Base-by-base conservation (phyloP, 2,329 filamentous ascomycete genomes). In the Ceratocystis cacaofunesta region DNA sequence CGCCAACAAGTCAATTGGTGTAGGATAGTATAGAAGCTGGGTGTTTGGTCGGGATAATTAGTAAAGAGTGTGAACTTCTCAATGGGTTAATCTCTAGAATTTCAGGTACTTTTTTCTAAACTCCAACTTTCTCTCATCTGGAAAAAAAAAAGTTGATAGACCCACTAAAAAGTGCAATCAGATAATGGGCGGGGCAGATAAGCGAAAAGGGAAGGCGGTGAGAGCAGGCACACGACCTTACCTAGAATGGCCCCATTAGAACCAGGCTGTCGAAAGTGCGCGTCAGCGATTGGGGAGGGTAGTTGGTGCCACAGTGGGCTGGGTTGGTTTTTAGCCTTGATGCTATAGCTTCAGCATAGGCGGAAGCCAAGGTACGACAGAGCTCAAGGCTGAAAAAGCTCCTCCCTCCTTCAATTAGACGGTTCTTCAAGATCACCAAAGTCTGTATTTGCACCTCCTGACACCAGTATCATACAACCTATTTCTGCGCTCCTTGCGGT, bases 181-280 rank as follows among this genome's bases (percentile, higher is more conserved):
- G 60, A 58, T 61, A 60, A 62, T 65, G 62, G 63, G 68, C 66
- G 68, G 68, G 67, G 68, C 68, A 63, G 30, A 64, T 62, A 65
- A 64, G 22, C 48, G 28, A 10, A 55, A 62, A 30, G 41, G 50
- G 22, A 30, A 68, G 67, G 74, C 74, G 75, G 75, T 76, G 68
- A 69, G 36, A 25, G 43, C 46, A 32, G 74, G 74, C 73, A 75
- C 73, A 74, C 69, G 72, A 61, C 32, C 25, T 60, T 25, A 2
- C 46, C 41, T 61, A 55, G 41, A 17, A 46, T 44, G 36, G 46
- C 36, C 36, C 36, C 36, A 41, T 41, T 41, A 41, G 44, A 46
- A 62, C 63, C 66, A 67, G 66, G 66, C 66, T 67, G 66, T 67
- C 66, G 63, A 67, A 58, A 48, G 66, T 60, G 62, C 63, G 66